A percentile compares a stretch with the other conserved stretches of the same genome.
These are phyloP conservation scores for Alternaria gaisen DNA, from an alignment of 2,329 filamentous ascomycete species.

Conservation along the genomic window DNA sequence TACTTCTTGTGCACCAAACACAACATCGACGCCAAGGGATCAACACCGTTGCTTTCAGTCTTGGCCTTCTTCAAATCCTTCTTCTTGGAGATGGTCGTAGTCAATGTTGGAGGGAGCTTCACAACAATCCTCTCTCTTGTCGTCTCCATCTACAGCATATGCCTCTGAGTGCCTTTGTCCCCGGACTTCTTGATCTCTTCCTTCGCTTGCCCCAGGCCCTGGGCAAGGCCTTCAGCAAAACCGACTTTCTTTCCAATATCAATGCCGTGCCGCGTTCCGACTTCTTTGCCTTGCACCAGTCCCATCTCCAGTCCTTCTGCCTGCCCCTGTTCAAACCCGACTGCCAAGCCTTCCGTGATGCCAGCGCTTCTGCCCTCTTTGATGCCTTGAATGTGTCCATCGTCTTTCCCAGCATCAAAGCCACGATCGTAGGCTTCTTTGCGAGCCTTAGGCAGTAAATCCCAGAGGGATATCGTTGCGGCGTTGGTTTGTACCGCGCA, in stretches of 20 bases:
- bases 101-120: neutral
- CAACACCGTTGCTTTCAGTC: neutral
- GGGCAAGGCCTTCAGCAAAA: neutral
- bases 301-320: neutral
- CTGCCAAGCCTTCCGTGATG: neutral
- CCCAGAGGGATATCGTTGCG: constrained; percentile 7
- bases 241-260: neutral
- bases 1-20: constrained; percentile 1
- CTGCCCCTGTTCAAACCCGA: neutral
- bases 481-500: constrained; percentile 6
- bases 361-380: neutral
- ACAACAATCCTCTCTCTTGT: neutral
- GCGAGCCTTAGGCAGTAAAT: constrained; percentile 4
- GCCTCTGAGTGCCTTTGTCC: neutral
- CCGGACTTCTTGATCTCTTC: neutral
- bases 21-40: constrained; percentile 11
- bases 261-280: neutral
- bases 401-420: neutral
- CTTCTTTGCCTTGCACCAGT: neutral
- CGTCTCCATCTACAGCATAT: neutral
- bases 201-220: neutral
- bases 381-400: neutral
- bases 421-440: constrained; percentile 8
- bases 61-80: neutral
- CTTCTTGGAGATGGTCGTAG: neutral